Evolutionary conservation across 441 rosid genomes (phyloP), one percentile per base, ranked within the genome.

Genomic region (Euphorbia neoarborescens): DNA sequence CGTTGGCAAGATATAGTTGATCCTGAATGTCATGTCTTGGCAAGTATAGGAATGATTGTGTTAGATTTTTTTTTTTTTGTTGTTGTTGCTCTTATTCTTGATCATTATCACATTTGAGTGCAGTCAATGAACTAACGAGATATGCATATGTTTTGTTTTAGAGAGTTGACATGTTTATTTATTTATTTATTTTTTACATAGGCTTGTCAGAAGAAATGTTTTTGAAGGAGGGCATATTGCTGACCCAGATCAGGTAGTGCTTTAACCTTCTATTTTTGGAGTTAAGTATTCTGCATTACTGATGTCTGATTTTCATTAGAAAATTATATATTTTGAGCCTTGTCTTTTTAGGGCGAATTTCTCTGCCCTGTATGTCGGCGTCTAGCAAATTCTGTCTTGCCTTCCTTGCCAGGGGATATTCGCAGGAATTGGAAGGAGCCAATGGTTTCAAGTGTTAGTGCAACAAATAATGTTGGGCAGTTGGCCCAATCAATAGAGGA

Each of bases 321-420:
- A 24, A 61, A 54, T 35, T 32, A 28, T 38, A 67, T 69, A 66
- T 65, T 58, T 40, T 73, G 28, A 54, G 67, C 35, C 28, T 58
- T 78, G 38, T 4, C 78, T 78, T 85, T 65, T 62, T 51, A 95
- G 99, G 98, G 95, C 64, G 99, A 96, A 84, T 91, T 96, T 80
- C 91, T 96, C 51, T 96, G 99, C 75, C 99, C 99, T 70, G 94
- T 88, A 70, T 96, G 99, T 71, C 98, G 99, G 61, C 87, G 87
- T 34, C 85, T 92, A 63, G 96, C 91, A 70, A 96, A 96, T 84
- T 89, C 96, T 48, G 80, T 87, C 61, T 77, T 95, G 83, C 97
- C 98, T 71, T 85, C 87, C 19, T 73, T 82, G 73, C 85, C 87
- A 57, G 88, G 76, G 63, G 79, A 83, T 79, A 76, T 81, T 66